A percentile compares a stretch with the other conserved stretches of the same genome.
Conservation (phyloP, 768 basidiomycete species). For the Phlegmacium glaucopus region DNA sequence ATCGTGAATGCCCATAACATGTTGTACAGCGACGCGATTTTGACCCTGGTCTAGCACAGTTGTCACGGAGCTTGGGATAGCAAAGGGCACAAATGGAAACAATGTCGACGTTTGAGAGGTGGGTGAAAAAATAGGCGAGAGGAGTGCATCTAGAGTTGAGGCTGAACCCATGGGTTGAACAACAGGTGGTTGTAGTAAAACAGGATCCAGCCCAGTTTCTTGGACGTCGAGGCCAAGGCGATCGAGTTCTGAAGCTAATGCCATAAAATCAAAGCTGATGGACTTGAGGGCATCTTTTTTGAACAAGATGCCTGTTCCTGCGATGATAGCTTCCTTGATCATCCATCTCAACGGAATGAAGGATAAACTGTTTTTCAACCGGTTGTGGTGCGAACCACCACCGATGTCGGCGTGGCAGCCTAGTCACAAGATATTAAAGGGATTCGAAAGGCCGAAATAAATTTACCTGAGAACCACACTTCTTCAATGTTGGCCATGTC, state of each 20-base stretch:
- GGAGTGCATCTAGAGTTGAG: too few species aligned
- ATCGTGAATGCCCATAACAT: constrained; percentile 8
- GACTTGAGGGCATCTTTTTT: constrained; percentile 14
- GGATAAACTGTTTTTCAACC: constrained; percentile 17
- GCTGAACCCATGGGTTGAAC: too few species aligned
- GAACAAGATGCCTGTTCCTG: constrained; percentile 17
- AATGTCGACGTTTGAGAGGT: too few species aligned
- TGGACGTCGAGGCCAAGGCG: too few species aligned
- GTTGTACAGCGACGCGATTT: neutral
- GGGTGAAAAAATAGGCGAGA: too few species aligned
- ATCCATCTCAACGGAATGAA: constrained; percentile 27
- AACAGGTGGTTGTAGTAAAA: too few species aligned
- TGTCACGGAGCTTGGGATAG: too few species aligned
- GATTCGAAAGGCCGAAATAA: too few species aligned
- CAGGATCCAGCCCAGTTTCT: too few species aligned
- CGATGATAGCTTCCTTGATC: constrained; percentile 24
- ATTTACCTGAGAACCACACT: constrained; percentile 11
- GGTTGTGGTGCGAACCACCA: constrained; percentile 20
- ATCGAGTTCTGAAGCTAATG: neutral
- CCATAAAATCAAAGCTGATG: constrained; percentile 18
- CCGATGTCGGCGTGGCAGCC: constrained; percentile 8
- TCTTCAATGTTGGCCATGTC: constrained; percentile 7
- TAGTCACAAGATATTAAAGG: too few species aligned
- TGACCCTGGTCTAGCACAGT: too few species aligned
- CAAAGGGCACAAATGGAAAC: too few species aligned